phyloP scores from a whole-genome alignment of 805 yeast species.

The Ascoidea rubescens region DNA sequence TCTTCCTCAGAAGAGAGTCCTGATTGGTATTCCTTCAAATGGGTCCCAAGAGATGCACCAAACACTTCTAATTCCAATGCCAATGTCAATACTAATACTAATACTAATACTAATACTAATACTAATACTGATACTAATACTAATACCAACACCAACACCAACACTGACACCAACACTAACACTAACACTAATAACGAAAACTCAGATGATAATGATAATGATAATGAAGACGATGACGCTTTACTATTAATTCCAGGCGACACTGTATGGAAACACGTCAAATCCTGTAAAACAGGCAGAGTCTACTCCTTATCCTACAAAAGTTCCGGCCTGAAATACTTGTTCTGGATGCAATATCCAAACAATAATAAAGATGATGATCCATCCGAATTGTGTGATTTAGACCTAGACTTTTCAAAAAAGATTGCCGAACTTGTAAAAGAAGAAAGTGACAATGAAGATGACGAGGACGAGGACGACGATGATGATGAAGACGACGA shows the following conservation, averaged over 20 bases:
- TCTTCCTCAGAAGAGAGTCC: constrained; percentile 37
- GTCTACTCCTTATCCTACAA: constrained; percentile 55
- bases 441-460: constrained; percentile 17
- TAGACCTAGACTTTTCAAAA: constrained; percentile 36
- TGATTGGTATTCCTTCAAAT: constrained; percentile 50
- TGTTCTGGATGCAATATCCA: constrained; percentile 65
- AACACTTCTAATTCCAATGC: constrained; percentile 21
- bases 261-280: constrained; percentile 59
- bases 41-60: constrained; percentile 49
- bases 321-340: constrained; percentile 42
- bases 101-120: too few relatives aligned
- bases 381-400: constrained; percentile 37
- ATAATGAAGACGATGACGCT: constrained; percentile 37
- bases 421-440: constrained; percentile 34
- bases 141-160: not conserved
- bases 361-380: constrained; percentile 46
- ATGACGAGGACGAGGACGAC: constrained; percentile 21
- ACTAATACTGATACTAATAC: too few relatives aligned
- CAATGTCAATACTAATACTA: too few relatives aligned
- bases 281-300: constrained; percentile 63
- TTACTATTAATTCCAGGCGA: constrained; percentile 75
- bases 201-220: constrained; percentile 8
- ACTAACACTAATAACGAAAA: not conserved
- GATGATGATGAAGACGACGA: constrained; percentile 17
- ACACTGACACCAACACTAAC: too few relatives aligned